Evolutionary conservation across 306 rosid species (phyloP).

Genomic region (Vigna reflexopilosa): DNA sequence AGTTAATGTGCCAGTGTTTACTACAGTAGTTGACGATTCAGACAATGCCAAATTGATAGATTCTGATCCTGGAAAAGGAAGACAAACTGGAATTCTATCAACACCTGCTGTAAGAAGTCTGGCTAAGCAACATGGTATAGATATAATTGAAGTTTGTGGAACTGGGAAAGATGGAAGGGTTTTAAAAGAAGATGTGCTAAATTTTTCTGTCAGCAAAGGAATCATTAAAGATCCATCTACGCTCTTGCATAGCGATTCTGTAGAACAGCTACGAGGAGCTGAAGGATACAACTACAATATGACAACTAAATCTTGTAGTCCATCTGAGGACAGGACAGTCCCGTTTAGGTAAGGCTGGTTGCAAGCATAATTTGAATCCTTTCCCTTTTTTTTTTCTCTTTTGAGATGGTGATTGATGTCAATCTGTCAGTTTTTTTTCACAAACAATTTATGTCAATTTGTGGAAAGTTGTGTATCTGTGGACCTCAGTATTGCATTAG

Average conservation of each 20-base stretch:
- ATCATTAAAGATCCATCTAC: conserved; percentile 50
- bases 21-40: conserved; percentile 36
- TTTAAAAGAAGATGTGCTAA: conserved; percentile 76
- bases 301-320: conserved; percentile 48
- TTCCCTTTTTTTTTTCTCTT: conserved; percentile 5
- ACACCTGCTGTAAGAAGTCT: conserved; percentile 84
- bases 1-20: conserved; percentile 50
- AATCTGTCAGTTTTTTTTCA: background rate
- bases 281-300: conserved; percentile 42
- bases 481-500: conserved; percentile 23
- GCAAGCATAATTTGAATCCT: conserved; percentile 16
- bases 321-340: conserved; percentile 61
- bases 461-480: conserved; percentile 15
- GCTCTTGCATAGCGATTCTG: conserved; percentile 47
- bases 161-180: conserved; percentile 87
- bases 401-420: conserved; percentile 19
- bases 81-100: conserved; percentile 62
- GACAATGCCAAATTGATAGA: conserved; percentile 44
- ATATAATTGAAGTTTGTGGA: conserved; percentile 75
- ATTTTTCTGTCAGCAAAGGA: conserved; percentile 67
- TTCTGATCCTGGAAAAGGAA: conserved; percentile 46
- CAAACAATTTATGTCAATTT: conserved; percentile 12
- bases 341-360: conserved; percentile 70
- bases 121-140: conserved; percentile 77
- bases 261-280: conserved; percentile 47